phyloP scores from a whole-genome alignment of 1,139 yeast genomes.

The Pichia sp. region DNA sequence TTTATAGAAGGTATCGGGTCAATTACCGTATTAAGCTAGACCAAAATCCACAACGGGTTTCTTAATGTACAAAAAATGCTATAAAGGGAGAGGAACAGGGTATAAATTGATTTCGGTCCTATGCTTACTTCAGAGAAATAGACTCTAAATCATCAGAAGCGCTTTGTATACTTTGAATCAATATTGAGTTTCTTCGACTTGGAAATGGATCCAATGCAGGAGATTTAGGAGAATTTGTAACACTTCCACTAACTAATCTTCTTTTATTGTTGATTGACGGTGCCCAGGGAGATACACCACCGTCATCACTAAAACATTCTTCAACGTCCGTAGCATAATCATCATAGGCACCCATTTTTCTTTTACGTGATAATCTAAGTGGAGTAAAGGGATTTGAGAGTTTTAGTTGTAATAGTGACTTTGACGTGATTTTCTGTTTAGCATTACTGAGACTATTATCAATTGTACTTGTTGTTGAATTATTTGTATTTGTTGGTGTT shows the following conservation, averaged over 20 bases:
- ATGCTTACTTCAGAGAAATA: constrained; percentile 15
- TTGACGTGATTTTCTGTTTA: not conserved
- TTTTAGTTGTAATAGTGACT: not conserved
- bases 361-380: constrained; percentile 5
- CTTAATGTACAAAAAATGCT: not conserved
- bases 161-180: constrained; percentile 16
- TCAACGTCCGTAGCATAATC: constrained; percentile 12
- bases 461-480: not conserved
- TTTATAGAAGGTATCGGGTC: too few relatives aligned
- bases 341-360: constrained; percentile 8
- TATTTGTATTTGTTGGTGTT: constrained; percentile 7
- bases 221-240: constrained; percentile 15
- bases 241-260: constrained; percentile 20
- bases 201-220: constrained; percentile 19
- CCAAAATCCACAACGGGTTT: too few relatives aligned
- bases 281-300: constrained; percentile 5
- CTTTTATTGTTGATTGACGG: constrained; percentile 16
- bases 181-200: constrained; percentile 19
- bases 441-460: not conserved
- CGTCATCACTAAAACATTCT: constrained; percentile 14
- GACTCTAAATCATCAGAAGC: constrained; percentile 22
- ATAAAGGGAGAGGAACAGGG: not conserved
- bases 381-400: constrained; percentile 4
- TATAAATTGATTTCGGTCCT: not conserved
- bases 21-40: too few relatives aligned